Evolutionary conservation across 352 stramenopile species (phyloP).

Genomic region (Albugo candida): DNA sequence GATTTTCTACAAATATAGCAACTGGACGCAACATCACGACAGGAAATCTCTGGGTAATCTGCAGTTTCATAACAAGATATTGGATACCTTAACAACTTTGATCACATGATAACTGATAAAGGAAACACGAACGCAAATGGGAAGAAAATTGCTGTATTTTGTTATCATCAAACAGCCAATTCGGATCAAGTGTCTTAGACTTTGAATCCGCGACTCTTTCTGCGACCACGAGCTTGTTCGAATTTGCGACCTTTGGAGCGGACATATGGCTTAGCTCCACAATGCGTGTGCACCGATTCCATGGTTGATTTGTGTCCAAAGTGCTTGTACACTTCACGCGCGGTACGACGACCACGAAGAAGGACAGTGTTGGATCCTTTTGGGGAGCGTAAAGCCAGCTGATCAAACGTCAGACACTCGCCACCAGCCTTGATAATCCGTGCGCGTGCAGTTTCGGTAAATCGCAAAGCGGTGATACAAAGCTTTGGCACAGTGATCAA

Average conservation of each 20-base stretch:
- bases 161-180: neutral
- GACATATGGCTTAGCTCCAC: conserved; percentile 97
- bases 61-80: too few relatives aligned
- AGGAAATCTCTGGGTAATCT: too few relatives aligned
- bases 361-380: conserved; percentile 98
- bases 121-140: conserved; percentile 48
- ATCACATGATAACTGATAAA: conserved; percentile 82
- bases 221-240: conserved; percentile 97
- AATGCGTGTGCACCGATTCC: conserved; percentile 96
- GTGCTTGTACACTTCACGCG: conserved; percentile 94
- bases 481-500: conserved; percentile 93
- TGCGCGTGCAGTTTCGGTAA: conserved; percentile 95
- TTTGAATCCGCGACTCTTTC: conserved; percentile 98
- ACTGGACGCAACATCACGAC: too few relatives aligned
- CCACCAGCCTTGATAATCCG: conserved; percentile 95
- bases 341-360: conserved; percentile 93
- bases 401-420: conserved; percentile 99
- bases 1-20: too few relatives aligned
- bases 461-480: conserved; percentile 90
- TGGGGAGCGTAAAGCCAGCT: conserved; percentile 93
- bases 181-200: conserved; percentile 72
- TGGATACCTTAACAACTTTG: too few relatives aligned
- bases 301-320: conserved; percentile 96
- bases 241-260: conserved; percentile 99
- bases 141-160: neutral